Evolutionary conservation across 176 grass and related monocot species (phyloP).

Genomic region (Ampelocalamus luodianensis): DNA sequence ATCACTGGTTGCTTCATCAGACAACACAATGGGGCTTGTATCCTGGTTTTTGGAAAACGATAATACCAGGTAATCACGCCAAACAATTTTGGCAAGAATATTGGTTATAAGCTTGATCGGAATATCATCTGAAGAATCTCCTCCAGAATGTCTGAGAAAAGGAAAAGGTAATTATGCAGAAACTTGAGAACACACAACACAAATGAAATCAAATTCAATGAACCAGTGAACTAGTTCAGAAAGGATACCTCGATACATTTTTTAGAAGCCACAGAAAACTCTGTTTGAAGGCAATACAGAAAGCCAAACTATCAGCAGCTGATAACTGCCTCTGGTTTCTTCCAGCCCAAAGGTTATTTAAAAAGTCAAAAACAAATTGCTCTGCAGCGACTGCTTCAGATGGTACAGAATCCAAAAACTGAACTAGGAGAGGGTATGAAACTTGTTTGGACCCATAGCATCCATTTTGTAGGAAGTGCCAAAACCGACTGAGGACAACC

Average conservation of each 20-base stretch:
- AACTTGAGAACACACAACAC: neutral
- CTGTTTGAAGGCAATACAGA: conserved; percentile 70
- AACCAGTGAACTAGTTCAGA: conserved; percentile 17
- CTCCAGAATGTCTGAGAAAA: conserved; percentile 61
- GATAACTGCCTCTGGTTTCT: conserved; percentile 71
- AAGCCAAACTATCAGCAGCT: conserved; percentile 67
- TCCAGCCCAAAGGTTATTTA: conserved; percentile 86
- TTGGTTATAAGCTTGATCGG: conserved; percentile 58
- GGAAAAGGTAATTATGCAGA: neutral
- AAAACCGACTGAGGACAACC: conserved; percentile 68
- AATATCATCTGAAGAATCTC: conserved; percentile 53
- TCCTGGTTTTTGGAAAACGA: conserved; percentile 28
- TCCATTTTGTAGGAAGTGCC: conserved; percentile 82
- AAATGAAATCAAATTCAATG: conserved; percentile 43
- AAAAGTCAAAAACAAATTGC: conserved; percentile 78
- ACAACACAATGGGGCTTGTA: conserved; percentile 10
- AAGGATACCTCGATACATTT: conserved; percentile 72
- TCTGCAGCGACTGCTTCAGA: conserved; percentile 55
- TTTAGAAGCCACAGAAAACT: conserved; percentile 76
- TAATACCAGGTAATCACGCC: conserved; percentile 74
- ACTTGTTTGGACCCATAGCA: conserved; percentile 88
- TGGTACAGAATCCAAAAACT: conserved; percentile 86
- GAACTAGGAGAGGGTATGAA: conserved; percentile 76
- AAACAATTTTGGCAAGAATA: conserved; percentile 69
- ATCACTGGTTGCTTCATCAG: conserved; percentile 40